Conservation (phyloP, 2,329 filamentous ascomycete genomes). For the Alternaria triticina region DNA sequence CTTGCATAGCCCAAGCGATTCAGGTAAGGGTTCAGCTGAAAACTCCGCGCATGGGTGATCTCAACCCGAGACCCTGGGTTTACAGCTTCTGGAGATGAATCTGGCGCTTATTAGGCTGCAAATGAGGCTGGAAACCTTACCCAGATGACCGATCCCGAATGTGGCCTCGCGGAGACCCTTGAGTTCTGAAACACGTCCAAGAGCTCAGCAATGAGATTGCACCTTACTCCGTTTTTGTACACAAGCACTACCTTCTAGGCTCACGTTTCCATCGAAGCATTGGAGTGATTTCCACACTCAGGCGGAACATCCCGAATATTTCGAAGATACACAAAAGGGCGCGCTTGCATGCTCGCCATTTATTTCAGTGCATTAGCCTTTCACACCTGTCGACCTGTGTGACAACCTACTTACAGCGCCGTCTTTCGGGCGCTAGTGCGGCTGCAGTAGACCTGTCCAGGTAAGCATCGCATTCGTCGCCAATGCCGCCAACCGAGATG, state of each 20-base stretch:
- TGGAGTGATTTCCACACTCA: not conserved
- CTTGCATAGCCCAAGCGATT: not conserved
- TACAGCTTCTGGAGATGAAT: not conserved
- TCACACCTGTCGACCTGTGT: not conserved
- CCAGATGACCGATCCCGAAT: not conserved
- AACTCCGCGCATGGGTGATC: not conserved
- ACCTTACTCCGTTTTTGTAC: not conserved
- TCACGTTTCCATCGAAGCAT: not conserved
- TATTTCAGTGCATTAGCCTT: not conserved
- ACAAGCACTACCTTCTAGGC: not conserved
- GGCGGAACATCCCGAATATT: not conserved
- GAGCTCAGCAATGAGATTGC: not conserved
- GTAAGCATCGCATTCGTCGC: constrained; percentile 5
- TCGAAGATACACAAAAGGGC: not conserved
- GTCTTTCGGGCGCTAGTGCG: not conserved
- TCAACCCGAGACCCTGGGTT: not conserved
- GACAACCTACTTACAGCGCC: not conserved
- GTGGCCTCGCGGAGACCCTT: not conserved
- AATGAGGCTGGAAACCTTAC: not conserved
- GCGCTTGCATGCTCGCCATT: not conserved
- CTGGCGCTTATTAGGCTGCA: not conserved
- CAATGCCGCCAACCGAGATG: constrained; percentile 15
- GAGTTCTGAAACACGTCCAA: not conserved
- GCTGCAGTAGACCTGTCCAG: constrained; percentile 1
- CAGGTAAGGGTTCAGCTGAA: not conserved